These are phyloP conservation scores for Hygrocybe punicea DNA, from an alignment of 768 basidiomycete genomes.

Conservation along the genomic window DNA sequence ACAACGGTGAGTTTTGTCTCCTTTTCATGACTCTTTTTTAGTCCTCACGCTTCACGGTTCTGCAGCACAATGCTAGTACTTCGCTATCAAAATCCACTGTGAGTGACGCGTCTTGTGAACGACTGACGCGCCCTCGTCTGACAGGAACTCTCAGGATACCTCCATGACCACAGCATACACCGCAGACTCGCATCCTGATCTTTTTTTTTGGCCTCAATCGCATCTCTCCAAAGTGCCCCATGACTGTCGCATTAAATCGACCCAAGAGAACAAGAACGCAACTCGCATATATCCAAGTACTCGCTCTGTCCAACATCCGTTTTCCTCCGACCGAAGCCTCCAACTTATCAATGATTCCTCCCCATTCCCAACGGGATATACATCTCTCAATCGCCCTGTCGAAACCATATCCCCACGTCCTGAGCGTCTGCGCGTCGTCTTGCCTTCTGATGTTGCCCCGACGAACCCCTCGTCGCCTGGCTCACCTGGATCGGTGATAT, in stretches of 20 bases:
- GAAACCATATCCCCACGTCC: not conserved
- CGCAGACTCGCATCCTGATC: slow-evolving; percentile 14
- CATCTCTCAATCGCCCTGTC: not conserved
- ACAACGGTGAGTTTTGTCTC: slow-evolving; percentile 9
- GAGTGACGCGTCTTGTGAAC: slow-evolving; percentile 2
- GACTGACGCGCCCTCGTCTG: not conserved
- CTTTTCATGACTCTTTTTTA: not conserved
- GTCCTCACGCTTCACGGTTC: not conserved
- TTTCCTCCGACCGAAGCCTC: not conserved
- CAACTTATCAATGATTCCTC: not conserved
- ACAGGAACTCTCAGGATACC: slow-evolving; percentile 13
- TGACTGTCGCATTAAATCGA: not conserved
- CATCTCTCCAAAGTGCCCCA: not conserved
- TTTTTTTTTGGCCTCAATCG: slow-evolving; percentile 6
- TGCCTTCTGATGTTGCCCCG: not conserved
- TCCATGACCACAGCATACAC: slow-evolving; percentile 19
- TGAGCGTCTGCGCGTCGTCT: not conserved
- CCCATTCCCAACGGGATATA: not conserved
- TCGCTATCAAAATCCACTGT: slow-evolving; percentile 17
- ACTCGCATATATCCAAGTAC: slow-evolving; percentile 19
- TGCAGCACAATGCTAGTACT: not conserved
- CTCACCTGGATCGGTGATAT: not conserved
- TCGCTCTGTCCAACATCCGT: not conserved
- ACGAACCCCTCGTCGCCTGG: not conserved
- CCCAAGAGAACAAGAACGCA: slow-evolving; percentile 3